These are phyloP conservation scores for Pneumocystis jirovecii DNA, from an alignment of 1,139 yeast species.

Conservation along the genomic window DNA sequence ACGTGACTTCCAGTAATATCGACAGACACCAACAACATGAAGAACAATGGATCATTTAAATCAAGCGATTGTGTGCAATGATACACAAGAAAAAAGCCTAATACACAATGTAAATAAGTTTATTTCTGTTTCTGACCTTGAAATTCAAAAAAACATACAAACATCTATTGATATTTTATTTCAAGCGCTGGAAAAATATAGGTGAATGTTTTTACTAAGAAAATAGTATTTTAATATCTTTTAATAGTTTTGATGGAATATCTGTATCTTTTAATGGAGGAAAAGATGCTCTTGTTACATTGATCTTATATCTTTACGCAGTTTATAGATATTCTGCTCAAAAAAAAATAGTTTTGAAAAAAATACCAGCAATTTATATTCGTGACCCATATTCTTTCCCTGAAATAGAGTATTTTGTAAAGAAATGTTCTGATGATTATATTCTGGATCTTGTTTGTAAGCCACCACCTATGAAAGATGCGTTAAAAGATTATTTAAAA, in stretches of 20 bases:
- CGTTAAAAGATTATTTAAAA: conserved; percentile 44
- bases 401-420: conserved; percentile 37
- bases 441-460: conserved; percentile 23
- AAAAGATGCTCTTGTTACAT: conserved; percentile 76
- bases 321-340: conserved; percentile 22
- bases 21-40: background rate
- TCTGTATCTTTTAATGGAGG: conserved; percentile 83
- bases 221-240: background rate
- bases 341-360: conserved; percentile 30
- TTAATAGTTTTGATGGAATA: conserved; percentile 34
- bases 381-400: conserved; percentile 54
- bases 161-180: background rate
- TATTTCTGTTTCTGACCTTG: background rate
- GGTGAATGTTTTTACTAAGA: background rate
- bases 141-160: background rate
- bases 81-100: background rate
- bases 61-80: background rate
- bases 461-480: conserved; percentile 40
- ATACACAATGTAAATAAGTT: background rate
- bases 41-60: background rate
- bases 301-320: conserved; percentile 37
- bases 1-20: background rate
- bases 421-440: conserved; percentile 22
- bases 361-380: conserved; percentile 45
- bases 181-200: background rate